These are phyloP conservation scores for Epichloe bromicola DNA, from an alignment of 2,329 filamentous ascomycete species.

Conservation along the genomic window DNA sequence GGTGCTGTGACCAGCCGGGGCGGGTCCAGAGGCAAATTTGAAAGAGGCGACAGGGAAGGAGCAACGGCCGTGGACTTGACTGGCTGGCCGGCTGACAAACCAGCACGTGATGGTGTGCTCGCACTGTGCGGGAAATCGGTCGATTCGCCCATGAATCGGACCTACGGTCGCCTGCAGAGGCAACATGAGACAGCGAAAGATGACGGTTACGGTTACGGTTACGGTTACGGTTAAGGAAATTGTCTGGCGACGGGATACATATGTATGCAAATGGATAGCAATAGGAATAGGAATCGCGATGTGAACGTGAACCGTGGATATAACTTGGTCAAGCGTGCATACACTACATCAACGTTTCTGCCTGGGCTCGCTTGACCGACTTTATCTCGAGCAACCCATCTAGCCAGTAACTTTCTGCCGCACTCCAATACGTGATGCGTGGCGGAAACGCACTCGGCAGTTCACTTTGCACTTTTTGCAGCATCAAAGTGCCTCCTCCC, in stretches of 20 bases:
- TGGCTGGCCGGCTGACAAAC: conserved; percentile 2
- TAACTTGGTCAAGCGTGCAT: too few species aligned
- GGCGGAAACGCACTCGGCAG: too few species aligned
- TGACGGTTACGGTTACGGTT: background rate
- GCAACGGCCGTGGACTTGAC: background rate
- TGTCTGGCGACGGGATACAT: background rate
- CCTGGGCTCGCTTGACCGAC: too few species aligned
- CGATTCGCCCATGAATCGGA: conserved; percentile 2
- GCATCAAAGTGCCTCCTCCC: too few species aligned
- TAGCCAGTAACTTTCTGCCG: too few species aligned
- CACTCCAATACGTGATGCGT: too few species aligned
- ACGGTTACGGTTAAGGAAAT: background rate
- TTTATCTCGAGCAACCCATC: too few species aligned
- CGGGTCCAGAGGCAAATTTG: background rate
- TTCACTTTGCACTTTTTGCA: too few species aligned
- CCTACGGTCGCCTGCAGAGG: too few species aligned
- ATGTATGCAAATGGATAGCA: background rate
- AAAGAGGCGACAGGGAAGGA: conserved; percentile 1
- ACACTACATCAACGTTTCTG: too few species aligned
- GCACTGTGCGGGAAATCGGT: conserved; percentile 6
- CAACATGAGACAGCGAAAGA: background rate
- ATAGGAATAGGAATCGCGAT: too few species aligned
- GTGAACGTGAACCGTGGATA: too few species aligned
- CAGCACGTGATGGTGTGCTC: background rate
- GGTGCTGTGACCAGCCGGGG: background rate